These are phyloP conservation scores for Macaranga tanarius DNA, from an alignment of 441 rosid species.

Conservation along the genomic window DNA sequence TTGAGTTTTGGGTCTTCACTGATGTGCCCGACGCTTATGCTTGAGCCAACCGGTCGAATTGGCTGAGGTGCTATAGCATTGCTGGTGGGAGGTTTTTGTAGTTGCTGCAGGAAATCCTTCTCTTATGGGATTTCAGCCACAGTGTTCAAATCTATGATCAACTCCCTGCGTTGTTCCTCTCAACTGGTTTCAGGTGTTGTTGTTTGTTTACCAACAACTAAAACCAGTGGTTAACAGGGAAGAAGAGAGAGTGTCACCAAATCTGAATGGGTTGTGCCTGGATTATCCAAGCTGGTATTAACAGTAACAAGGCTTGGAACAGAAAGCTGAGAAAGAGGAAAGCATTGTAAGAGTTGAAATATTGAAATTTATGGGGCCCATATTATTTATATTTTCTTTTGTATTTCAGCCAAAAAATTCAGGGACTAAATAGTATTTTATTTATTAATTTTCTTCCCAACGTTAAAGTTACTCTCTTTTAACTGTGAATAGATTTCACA, in stretches of 20 bases:
- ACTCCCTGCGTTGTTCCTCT: conserved; percentile 36
- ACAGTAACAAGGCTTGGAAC: conserved; percentile 28
- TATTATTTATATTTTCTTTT: no score
- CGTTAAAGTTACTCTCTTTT: no score
- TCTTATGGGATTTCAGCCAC: conserved; percentile 51
- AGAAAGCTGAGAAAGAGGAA: conserved; percentile 34
- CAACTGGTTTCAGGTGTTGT: conserved; percentile 31
- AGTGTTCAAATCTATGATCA: conserved; percentile 59
- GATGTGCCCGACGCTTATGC: conserved; percentile 60
- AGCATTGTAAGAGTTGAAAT: no score
- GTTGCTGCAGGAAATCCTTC: conserved; percentile 63
- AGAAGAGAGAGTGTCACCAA: conserved; percentile 78
- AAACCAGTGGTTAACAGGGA: conserved; percentile 38
- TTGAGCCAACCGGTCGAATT: conserved; percentile 71
- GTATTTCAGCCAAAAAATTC: no score
- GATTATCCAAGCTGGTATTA: conserved; percentile 28
- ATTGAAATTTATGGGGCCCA: no score
- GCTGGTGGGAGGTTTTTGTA: conserved; percentile 43
- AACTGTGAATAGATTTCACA: no score
- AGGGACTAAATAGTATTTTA: no score
- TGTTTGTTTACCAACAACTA: conserved; percentile 16
- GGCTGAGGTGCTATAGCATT: conserved; percentile 65
- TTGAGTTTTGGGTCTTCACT: conserved; percentile 31
- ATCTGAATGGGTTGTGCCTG: conserved; percentile 31
- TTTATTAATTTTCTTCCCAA: no score